Evolutionary conservation across 768 basidiomycete species (phyloP).

Genomic region (Lentinula sp.): DNA sequence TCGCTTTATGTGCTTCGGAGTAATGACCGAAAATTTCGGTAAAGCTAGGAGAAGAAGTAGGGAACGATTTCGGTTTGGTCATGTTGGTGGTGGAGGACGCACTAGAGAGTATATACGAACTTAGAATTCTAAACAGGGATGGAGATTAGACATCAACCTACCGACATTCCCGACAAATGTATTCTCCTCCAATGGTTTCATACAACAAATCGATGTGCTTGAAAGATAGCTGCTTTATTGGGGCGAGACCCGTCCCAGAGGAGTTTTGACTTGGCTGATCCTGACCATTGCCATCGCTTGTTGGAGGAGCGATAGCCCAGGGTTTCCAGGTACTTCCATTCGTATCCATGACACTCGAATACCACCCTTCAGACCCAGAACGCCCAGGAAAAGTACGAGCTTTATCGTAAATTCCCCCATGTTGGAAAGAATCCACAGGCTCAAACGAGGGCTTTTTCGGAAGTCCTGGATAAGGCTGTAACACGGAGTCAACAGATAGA

Average conservation of each 20-base stretch:
- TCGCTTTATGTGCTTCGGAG: neutral
- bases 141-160: neutral
- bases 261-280: neutral
- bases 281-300: neutral
- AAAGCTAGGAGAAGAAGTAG: neutral
- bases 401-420: too few relatives aligned
- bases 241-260: neutral
- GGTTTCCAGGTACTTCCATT: neutral
- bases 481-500: too few relatives aligned
- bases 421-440: too few relatives aligned
- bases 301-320: neutral
- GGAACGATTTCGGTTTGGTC: constrained; percentile 3
- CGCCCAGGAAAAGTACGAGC: neutral
- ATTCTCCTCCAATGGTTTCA: constrained; percentile 3
- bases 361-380: neutral
- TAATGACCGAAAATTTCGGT: neutral
- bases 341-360: neutral
- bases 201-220: constrained; percentile 3
- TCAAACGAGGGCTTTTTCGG: too few relatives aligned
- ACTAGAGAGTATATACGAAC: neutral
- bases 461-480: too few relatives aligned
- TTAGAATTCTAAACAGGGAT: neutral
- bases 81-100: neutral
- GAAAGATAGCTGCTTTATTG: neutral
- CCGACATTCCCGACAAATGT: constrained; percentile 4